Evolutionary conservation across 164 flowering plant species (phyloP).

Genomic region (Stephania japonica): DNA sequence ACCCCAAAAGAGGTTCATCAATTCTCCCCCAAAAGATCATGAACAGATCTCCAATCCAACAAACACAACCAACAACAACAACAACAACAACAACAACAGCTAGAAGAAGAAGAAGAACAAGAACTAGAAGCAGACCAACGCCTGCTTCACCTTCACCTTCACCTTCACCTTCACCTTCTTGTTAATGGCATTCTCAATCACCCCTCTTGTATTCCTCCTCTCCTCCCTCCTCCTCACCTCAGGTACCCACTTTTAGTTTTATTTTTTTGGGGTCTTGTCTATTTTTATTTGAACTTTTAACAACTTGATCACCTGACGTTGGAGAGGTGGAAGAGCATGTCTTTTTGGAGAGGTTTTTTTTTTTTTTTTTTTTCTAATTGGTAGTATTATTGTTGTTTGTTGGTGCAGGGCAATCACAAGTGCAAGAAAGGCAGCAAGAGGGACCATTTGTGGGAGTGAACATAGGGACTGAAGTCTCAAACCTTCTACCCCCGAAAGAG

Average conservation of each 20-base stretch:
- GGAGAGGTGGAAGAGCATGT: no score
- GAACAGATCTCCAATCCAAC: conserved; percentile 38
- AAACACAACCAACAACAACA: no score
- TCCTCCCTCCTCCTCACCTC: conserved; percentile 4
- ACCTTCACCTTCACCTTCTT: conserved; percentile 24
- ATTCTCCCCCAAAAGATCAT: conserved; percentile 25
- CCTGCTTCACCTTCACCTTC: conserved; percentile 17
- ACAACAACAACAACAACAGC: no score
- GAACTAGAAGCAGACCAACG: neutral
- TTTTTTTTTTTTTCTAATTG: no score
- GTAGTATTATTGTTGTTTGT: no score
- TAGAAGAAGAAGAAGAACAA: conserved; percentile 31
- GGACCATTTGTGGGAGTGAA: conserved; percentile 74
- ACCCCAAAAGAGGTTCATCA: neutral
- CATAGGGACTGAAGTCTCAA: conserved; percentile 76
- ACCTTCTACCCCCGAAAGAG: conserved; percentile 45
- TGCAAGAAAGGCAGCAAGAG: conserved; percentile 18
- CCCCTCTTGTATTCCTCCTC: conserved; percentile 16
- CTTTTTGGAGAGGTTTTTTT: no score
- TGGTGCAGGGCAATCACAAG: neutral
- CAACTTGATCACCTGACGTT: no score
- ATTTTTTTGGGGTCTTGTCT: no score
- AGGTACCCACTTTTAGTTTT: neutral
- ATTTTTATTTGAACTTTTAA: no score
- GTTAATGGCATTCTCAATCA: conserved; percentile 39